These are phyloP conservation scores for Podospora anserina DNA, from an alignment of 495 filamentous ascomycete species.

Conservation along the genomic window DNA sequence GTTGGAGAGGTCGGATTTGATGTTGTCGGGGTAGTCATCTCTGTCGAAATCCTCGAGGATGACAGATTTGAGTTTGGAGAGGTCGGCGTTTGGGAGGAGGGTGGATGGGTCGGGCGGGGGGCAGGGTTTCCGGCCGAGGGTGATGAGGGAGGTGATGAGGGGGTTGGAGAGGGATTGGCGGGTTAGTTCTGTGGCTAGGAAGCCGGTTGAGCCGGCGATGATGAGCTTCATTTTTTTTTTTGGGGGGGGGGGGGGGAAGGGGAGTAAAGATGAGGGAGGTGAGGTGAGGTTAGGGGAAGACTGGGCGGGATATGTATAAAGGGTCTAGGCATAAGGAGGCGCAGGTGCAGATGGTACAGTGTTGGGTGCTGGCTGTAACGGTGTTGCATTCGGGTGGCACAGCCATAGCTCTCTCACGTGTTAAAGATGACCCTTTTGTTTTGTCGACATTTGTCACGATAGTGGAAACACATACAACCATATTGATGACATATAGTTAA, in stretches of 20 bases:
- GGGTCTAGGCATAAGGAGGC: too few species aligned
- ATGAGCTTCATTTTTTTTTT: conserved; percentile 50
- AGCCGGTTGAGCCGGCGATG: conserved; percentile 49
- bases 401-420: too few species aligned
- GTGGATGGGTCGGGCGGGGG: conserved; percentile 9
- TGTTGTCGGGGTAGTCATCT: conserved; percentile 39
- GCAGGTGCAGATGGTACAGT: too few species aligned
- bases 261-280: background rate
- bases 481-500: too few species aligned
- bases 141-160: conserved; percentile 43
- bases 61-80: conserved; percentile 43
- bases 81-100: conserved; percentile 17
- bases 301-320: too few species aligned
- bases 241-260: too few species aligned
- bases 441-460: too few species aligned
- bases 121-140: conserved; percentile 36
- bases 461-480: too few species aligned
- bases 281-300: background rate
- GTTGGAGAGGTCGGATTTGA: conserved; percentile 40
- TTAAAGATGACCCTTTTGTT: too few species aligned
- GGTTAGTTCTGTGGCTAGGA: conserved; percentile 49
- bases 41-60: conserved; percentile 39
- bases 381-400: too few species aligned
- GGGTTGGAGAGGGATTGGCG: conserved; percentile 40
- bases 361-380: too few species aligned